A percentile compares a stretch with the other conserved stretches of the same genome.
Conservation (phyloP, 345 rosid genomes). For the Aethionema arabicum region DNA sequence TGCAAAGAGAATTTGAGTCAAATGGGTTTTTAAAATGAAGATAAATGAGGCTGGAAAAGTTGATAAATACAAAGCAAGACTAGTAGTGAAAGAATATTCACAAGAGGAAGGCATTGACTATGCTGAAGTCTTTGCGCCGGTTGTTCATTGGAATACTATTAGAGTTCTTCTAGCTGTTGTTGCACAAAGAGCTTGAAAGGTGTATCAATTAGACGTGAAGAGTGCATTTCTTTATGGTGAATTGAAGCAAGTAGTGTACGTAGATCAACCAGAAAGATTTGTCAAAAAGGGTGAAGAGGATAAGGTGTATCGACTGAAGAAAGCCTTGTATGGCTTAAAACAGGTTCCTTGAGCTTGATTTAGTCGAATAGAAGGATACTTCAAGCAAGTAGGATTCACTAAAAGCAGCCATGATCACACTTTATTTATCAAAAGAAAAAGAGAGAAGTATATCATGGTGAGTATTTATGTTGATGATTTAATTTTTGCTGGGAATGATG, state of each 20-base stretch:
- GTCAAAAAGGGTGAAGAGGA: neutral
- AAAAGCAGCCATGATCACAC: neutral
- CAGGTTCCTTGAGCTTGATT: neutral
- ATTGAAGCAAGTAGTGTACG: neutral
- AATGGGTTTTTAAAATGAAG: slow-evolving; percentile 20
- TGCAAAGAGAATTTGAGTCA: slow-evolving; percentile 5
- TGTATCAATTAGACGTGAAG: slow-evolving; percentile 9
- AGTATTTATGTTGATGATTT: neutral
- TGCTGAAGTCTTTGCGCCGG: neutral
- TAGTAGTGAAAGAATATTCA: neutral
- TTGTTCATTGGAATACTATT: neutral
- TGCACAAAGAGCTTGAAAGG: slow-evolving; percentile 5
- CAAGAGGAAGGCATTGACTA: neutral
- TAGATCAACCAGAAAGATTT: neutral
- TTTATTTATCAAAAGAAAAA: neutral
- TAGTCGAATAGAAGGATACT: neutral
- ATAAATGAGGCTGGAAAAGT: neutral
- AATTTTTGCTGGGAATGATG: neutral
- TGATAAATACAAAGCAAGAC: neutral
- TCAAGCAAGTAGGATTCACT: neutral
- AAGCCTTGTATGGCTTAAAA: neutral
- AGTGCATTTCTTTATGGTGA: neutral
- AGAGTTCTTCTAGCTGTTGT: neutral
- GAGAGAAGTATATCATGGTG: neutral
- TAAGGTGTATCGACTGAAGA: neutral